Evolutionary conservation across 306 rosid genomes (phyloP), one percentile per base, ranked within the genome.

Genomic region (barrel medic (Medicago truncatula)): DNA sequence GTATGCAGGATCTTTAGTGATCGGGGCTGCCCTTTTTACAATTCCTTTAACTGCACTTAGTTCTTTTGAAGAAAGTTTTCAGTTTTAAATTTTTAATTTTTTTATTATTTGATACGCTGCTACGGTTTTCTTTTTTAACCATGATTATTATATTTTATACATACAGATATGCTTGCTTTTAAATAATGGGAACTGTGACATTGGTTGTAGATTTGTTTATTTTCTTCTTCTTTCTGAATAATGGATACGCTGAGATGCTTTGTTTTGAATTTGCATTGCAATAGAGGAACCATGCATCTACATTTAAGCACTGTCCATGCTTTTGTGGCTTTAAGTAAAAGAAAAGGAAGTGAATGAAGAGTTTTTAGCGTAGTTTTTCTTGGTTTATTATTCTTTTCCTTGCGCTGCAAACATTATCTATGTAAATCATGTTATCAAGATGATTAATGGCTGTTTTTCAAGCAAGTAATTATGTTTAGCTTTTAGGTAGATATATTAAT

Each of bases 331-430:
- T 25, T 25, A 25, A 25, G 28, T 2, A 25, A 25, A 25, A 25
- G 28, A 25, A 25, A 25, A 25, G 28, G 28, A 25, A 25, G 28
- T 25, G 2, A 25, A 25, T 25, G 44, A 41, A 13, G 3, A 2
- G 74, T 1, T 25, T 25, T 25, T 25, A 67, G 28, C 59, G 15
- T 47, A 52, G 68, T 80, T 70, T 34, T 74, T 31, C 36, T 18
- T 57, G 40, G 2, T 31, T 49, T 50, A 44, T 11, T 41, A 0
- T 62, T 50, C 28, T 25, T 25, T 25, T 1, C 12, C 6, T 52
- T 68, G 70, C 60, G 68, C 50, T 54, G 44, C 21, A 15, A 52
- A 20, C 65, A 78, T 58, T 21, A 31, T 31, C 36, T 31, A 31
- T 31, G 28, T 25, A 25, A 25, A 20, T 64, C 18, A 44, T 56